Evolutionary conservation across 1,284 basidiomycete species (phyloP).

Genomic region (Ceratobasidium sp.): DNA sequence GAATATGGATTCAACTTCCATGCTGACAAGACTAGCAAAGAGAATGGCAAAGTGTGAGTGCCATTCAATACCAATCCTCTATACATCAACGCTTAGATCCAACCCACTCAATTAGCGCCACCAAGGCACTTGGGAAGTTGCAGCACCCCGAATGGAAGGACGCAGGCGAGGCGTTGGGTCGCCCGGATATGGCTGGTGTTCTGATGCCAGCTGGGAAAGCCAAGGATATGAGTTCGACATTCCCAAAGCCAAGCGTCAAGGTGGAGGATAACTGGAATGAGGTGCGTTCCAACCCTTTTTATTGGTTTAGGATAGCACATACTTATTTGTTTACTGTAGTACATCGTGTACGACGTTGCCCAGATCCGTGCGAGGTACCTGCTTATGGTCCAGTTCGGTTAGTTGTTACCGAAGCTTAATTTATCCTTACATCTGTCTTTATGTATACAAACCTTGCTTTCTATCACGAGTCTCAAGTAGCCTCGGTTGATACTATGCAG

Average conservation of each 20-base stretch:
- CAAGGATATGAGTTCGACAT: constrained; percentile 55
- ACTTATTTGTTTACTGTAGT: constrained; percentile 53
- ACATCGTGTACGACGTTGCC: constrained; percentile 62
- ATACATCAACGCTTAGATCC: neutral
- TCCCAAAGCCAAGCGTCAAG: constrained; percentile 52
- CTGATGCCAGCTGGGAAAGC: constrained; percentile 70
- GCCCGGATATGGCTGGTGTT: constrained; percentile 66
- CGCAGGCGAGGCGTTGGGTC: constrained; percentile 66
- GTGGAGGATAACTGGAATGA: constrained; percentile 67
- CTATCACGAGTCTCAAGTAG: neutral
- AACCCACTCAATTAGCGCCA: constrained; percentile 59
- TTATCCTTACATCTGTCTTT: too few species aligned
- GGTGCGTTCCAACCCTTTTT: constrained; percentile 56
- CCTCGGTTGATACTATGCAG: neutral
- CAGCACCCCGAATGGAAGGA: constrained; percentile 73
- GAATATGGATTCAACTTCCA: constrained; percentile 64
- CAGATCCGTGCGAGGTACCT: constrained; percentile 63
- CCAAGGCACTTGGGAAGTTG: constrained; percentile 62
- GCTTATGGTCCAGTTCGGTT: constrained; percentile 61
- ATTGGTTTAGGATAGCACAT: neutral
- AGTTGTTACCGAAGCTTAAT: neutral
- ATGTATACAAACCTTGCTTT: too few species aligned
- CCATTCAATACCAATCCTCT: constrained; percentile 1
- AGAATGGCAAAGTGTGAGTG: constrained; percentile 57
- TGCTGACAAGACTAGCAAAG: constrained; percentile 66